phyloP scores from a whole-genome alignment of 805 yeast genomes.

The Martiniozyma abietophila region DNA sequence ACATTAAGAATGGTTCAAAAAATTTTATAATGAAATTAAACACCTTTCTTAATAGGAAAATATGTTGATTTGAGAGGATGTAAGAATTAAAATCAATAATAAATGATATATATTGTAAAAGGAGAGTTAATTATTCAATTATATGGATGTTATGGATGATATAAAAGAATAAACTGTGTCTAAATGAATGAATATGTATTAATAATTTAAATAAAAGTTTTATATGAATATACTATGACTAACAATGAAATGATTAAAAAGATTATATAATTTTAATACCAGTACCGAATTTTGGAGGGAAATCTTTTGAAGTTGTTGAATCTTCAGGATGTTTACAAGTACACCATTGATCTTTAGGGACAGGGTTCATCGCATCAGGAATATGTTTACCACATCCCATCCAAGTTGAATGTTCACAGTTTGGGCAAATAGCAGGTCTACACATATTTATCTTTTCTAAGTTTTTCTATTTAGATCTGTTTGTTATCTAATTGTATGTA shows the following conservation, averaged over 20 bases:
- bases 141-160: not conserved
- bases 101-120: too few species aligned
- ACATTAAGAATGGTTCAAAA: too few species aligned
- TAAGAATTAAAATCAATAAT: too few species aligned
- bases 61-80: too few species aligned
- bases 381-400: conserved; percentile 38
- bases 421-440: conserved; percentile 26
- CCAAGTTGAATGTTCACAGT: conserved; percentile 30
- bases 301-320: conserved; percentile 21
- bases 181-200: not conserved
- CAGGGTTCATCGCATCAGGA: conserved; percentile 30
- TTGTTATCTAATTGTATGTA: too few species aligned
- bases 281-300: conserved; percentile 30
- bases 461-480: too few species aligned
- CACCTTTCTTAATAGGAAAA: too few species aligned
- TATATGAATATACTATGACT: too few species aligned
- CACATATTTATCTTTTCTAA: conserved; percentile 28
- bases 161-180: not conserved
- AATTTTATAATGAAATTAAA: too few species aligned
- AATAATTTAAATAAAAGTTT: too few species aligned
- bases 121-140: too few species aligned
- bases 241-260: not conserved
- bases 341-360: conserved; percentile 31
- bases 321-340: conserved; percentile 23
- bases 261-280: conserved; percentile 15